Base-by-base conservation (phyloP, 768 basidiomycete genomes). In the Boletus eberwhitei region DNA sequence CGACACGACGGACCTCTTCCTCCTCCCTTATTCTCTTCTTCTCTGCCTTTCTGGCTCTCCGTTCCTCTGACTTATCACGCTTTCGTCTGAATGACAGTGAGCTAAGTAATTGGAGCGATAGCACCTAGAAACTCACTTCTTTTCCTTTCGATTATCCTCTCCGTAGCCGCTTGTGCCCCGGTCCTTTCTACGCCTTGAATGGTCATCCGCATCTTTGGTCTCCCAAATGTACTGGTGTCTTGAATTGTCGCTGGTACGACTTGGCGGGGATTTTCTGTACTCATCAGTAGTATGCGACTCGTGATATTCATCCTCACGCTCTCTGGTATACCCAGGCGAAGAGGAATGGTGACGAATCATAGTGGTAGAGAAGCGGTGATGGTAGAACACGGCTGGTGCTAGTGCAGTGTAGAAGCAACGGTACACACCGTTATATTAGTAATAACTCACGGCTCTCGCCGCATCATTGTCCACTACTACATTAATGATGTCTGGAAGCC, bases 1-100 rank as follows among this genome's bases (percentile, higher is more conserved):
- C 93, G 16, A 97, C 87, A 62, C 89, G 87, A 26, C 95, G 86
- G 22, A 90, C 88, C 65, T 97, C 93, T 63, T 96, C 94, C 60
- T 93, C 91, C 53, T 91, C 89, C 59, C 76, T 84, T 40, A 84
- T 80, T 34, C 88, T 81, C 66, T 83, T 88, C 77, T 94, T 97
- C 64, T 96, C 93, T 8, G 86, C 87, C 65, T 91, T 96, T 59
- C 93, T 83, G 16, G 87, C 89, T 62, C 77, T 84, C 39, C 92
- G 80, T 59, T 94, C 91, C 66, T 87, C 86, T n/a, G 89, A 91
- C 66, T 87, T 93, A 58, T 90, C 92, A 35, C 90, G 80, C 66
- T 89, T 93, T 53, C 86, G 86, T 66, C 90, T 93, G 57, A 54
- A 52, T 22, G 56, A 50, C 26, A 49, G 41, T 54, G 53, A 64